Base-by-base conservation (phyloP, 2,329 filamentous ascomycete genomes). In the Xylariomycetidae sp. region DNA sequence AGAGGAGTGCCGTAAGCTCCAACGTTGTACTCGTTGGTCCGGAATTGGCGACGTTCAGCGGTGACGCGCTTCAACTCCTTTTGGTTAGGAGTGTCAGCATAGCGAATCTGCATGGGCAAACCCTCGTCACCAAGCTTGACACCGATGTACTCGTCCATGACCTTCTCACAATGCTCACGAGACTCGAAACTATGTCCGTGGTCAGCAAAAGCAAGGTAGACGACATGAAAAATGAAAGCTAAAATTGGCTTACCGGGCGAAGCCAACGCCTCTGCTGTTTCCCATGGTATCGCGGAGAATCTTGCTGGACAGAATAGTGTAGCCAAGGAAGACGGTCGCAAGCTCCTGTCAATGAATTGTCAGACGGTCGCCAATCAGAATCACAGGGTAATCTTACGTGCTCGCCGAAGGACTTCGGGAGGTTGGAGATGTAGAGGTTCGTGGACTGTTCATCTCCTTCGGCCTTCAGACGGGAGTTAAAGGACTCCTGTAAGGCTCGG, bases 51-150 rank as follows among this genome's bases (percentile, higher is more conserved):
- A 37, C 89, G 86, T 58, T 95, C 88, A 19, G 92, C 88, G 25
- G 90, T 96, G 57, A 95, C 84, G 44, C 92, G 84, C 73, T 98
- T 98, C 48, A 98, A 73, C 56, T 92, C 79, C 69, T 98, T 98
- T 63, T 98, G 92, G 42, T 90, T 85, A 35, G 92, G 86, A 23
- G 92, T 98, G 56, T 98, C 92, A 43, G 93, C 90, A 59, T 94
- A 98, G 46, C 92, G 89, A 48, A 98, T 88, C 63, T 95, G 89
- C 63, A 92, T 77, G 43, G 89, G 80, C 45, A 92, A 76, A 18
- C 82, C 79, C 52, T 94, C 86, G 20, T 84, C 79, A 25, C 85
- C 85, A 46, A 85, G 74, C 19, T 75, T 67, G 47, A 80, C 68
- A 44, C 92, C 90, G 62, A 94, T 89, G 64, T 85, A 98, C 44